Evolutionary conservation across 2,329 filamentous ascomycete species (phyloP), one percentile per base, ranked within the genome.

Genomic region (Diaporthe velutina): DNA sequence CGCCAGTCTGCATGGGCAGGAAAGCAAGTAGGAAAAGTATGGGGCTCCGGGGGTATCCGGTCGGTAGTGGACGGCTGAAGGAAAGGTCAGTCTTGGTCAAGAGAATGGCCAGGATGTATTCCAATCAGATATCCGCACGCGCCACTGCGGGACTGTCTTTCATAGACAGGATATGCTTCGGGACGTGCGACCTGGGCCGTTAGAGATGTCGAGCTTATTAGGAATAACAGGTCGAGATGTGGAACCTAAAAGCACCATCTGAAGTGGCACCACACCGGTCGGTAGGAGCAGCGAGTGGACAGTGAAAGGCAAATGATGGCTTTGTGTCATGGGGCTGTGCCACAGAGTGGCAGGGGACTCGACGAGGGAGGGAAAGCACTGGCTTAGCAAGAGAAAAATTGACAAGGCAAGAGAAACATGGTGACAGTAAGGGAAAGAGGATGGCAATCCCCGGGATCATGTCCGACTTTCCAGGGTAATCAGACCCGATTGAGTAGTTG

Each of bases 371-470:
- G 28, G 54, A 54, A 25, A 48, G 42, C 42, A 52, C 55, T 35
- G 5, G 42, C 68, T 60, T 52, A n/a, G 70, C 52, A 71, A 35
- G n/a, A 66, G 13, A 12, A 45, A 55, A 71, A 58, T 48, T 9
- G 30, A 71, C 30, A 25, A 38, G 68, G 66, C 25, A 55, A 57
- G 54, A 42, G 40, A 55, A 55, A 70, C 50, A 42, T 38, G 50
- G 13, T 71, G 52, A 50, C 28, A 61, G 57, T 52, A 52, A 35
- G 25, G 28, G 30, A 71, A 38, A 52, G 42, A 61, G 30, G n/a
- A 71, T 71, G 55, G 19, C 50, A 40, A 52, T 33, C 55, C n/a
- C 42, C 55, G 70, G 61, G 6, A 22, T 40, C 64, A 68, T 52
- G 64, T 40, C 48, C 12, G 48, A 7, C n/a, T 40, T 40, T 9